Evolutionary conservation across 2,329 filamentous ascomycete genomes (phyloP), one percentile per base, ranked within the genome.

Genomic region (Claviceps capensis): DNA sequence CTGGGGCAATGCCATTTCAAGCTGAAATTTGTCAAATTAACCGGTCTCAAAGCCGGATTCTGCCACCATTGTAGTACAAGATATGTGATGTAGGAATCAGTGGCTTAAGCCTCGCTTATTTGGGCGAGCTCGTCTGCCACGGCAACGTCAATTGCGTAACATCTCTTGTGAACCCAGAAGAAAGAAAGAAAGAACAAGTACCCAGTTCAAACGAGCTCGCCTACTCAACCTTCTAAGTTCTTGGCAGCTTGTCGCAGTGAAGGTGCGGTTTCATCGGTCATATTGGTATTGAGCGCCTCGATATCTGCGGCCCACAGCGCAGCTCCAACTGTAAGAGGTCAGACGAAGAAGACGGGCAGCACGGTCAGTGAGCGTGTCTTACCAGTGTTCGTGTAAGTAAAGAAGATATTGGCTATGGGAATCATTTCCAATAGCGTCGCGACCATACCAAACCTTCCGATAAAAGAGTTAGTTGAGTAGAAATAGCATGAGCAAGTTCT

Each of bases 271-370:
- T 70, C 67, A 50, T 69, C 63, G 9, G 70, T 69, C 73, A 78
- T 77, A 42, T 67, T 65, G 9, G 67, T 72, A 52, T 72, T 69
- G 59, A 74, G 73, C 30, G 68, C 65, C 66, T 94, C 88, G 53
- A 94, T 79, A 65, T 94, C 89, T 17, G 88, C 86, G 42, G 91
- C 90, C 89, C 89, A 96, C n/a, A 97, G 71, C 7, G 91, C 91
- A 51, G 90, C 91, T 7, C 89, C 91, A 53, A 95, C 88, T 82
- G 47, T 7, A 9, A 47, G 19, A 17, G 7, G 14, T 43, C 8
- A 13, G 17, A 41, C 2, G 11, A 37, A 16, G 6, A 37, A 13
- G 8, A 19, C 9, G 19, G 11, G 23, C 17, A 36, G 22, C 11
- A 13, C 9, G 19, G 19, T 22, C 17, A 43, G 4, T 36, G 4